A percentile compares a stretch with the other conserved stretches of the same genome.
Conservation (phyloP, 345 rosid species). For the Crucihimalaya himalaica region DNA sequence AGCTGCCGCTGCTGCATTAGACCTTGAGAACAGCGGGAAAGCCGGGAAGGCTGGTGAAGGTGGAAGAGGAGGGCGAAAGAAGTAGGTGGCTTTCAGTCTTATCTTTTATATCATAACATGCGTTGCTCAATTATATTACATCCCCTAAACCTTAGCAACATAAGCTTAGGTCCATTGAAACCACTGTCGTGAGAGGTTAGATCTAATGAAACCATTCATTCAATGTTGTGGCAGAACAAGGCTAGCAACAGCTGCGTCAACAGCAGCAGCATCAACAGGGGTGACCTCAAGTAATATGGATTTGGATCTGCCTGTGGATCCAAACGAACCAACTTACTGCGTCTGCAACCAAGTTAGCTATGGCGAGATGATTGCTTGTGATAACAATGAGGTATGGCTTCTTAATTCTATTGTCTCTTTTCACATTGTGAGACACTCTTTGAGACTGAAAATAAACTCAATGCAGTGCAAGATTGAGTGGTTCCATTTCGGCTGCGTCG, state of each 20-base stretch:
- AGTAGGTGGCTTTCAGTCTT: conserved; percentile 49
- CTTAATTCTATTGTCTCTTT: background rate
- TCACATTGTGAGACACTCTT: conserved; percentile 5
- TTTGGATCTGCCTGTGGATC: conserved; percentile 92
- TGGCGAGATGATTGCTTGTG: conserved; percentile 97
- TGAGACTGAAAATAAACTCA: conserved; percentile 4
- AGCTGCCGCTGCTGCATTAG: conserved; percentile 51
- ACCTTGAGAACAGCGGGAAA: conserved; percentile 51
- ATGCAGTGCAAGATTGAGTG: conserved; percentile 96
- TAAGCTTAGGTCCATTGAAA: background rate
- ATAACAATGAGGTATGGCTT: conserved; percentile 65
- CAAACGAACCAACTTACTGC: conserved; percentile 95
- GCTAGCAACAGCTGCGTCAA: conserved; percentile 54
- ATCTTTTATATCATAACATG: background rate
- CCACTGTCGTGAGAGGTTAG: background rate
- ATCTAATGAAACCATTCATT: background rate
- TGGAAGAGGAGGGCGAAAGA: conserved; percentile 97
- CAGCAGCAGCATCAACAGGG: conserved; percentile 48
- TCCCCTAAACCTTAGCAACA: conserved; percentile 9
- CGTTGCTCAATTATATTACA: background rate
- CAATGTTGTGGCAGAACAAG: conserved; percentile 62
- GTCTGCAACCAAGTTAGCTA: conserved; percentile 95
- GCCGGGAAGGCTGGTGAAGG: conserved; percentile 68
- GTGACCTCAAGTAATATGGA: conserved; percentile 76
- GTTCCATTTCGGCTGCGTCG: conserved; percentile 97